Conservation (phyloP, 192 early-diverging fungal species). For the Coemansia sp. region DNA sequence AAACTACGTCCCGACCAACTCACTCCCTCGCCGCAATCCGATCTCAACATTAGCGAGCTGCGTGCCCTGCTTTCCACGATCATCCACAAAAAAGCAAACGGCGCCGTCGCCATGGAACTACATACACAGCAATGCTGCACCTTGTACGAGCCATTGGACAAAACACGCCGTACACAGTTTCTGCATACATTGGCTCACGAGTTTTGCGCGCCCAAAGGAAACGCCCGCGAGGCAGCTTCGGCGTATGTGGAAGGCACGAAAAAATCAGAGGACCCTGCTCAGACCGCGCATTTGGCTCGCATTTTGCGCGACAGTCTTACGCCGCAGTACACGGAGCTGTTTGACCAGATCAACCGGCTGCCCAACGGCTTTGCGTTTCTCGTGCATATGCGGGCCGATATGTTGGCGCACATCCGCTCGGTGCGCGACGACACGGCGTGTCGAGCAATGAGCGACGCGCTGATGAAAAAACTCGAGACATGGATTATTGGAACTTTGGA, state of each 20-base stretch:
- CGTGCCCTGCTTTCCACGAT: constrained; percentile 36
- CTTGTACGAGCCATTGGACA: constrained; percentile 57
- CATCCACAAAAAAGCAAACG: constrained; percentile 51
- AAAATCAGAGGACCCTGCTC: constrained; percentile 16
- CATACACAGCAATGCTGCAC: constrained; percentile 59
- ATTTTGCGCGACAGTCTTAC: constrained; percentile 64
- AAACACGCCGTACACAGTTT: constrained; percentile 14
- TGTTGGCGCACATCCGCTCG: constrained; percentile 54
- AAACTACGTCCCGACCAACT: constrained; percentile 6
- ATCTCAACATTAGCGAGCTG: constrained; percentile 8
- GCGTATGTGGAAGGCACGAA: constrained; percentile 15
- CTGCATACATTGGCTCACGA: constrained; percentile 29
- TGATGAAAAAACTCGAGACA: constrained; percentile 68
- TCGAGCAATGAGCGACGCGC: constrained; percentile 61
- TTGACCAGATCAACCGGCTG: constrained; percentile 72
- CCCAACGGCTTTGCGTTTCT: constrained; percentile 81
- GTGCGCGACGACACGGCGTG: constrained; percentile 54
- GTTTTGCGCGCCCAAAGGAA: constrained; percentile 51
- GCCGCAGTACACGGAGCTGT: constrained; percentile 70
- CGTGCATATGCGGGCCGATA: constrained; percentile 72
- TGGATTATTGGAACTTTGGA: constrained; percentile 78
- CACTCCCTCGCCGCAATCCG: background rate
- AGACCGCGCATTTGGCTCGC: constrained; percentile 48
- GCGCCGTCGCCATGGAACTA: constrained; percentile 54
- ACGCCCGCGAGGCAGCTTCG: constrained; percentile 39